Evolutionary conservation across 768 basidiomycete species (phyloP), one percentile per base, ranked within the genome.

Genomic region (Kwoniella europaea): DNA sequence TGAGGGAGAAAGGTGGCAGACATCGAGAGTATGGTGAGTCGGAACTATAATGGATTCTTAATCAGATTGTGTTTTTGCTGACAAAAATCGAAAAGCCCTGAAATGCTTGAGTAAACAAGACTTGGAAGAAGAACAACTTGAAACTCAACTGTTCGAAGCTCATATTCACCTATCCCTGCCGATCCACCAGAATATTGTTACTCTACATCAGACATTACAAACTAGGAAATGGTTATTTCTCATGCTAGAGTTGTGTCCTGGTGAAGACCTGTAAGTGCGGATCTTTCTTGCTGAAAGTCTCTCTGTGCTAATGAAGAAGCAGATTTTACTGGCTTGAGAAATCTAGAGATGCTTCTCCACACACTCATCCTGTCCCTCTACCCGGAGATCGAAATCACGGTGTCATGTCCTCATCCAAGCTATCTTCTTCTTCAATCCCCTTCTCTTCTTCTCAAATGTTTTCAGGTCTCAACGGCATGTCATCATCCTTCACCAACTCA

Each of bases 241-340:
- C 74, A 87, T 99, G 57, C 87, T 99, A 74, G 96, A 99, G 86
- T 93, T 91, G 82, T 95, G 97, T 72, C 94, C 94, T 16, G 96
- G 96, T 62, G 92, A 97, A 84, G 96, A 99, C 84, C 86, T 98
- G 74, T 82, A 43, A 74, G 78, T 76, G 53, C 9, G 2, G 18
- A 13, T 58, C 20, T 46, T 15, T 29, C 35, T 55, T 42, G 53
- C 4, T 42, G 4, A 4, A 41, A 18, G 18, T 60, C 5, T 60
- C 5, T 29, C 15, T 35, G 9, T 56, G 44, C 67, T 69, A 59
- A 68, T 18, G 1, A 3, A 13, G 35, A n/a, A 42, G 27, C 41
- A 81, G 80, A 10, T 99, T 94, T 84, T 99, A 94, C 85, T 99
- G 98, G 87, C 88, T 99, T 61, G 95, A 98, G 86, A 93, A 97